These are phyloP conservation scores for Arthromyces matolae DNA, from an alignment of 768 basidiomycete species.

Conservation along the genomic window DNA sequence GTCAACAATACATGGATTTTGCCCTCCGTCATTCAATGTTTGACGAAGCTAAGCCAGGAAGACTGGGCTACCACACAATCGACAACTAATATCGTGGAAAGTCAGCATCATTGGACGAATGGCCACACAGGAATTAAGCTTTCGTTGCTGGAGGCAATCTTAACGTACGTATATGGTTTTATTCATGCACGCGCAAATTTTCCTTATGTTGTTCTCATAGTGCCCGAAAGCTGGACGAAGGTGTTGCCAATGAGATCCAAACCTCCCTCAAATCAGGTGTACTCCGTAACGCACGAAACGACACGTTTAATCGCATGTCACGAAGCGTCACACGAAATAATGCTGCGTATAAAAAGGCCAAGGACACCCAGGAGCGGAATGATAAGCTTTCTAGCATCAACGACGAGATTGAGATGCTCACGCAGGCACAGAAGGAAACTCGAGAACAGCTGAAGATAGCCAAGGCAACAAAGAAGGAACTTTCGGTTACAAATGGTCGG, in stretches of 20 bases:
- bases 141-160: conserved; percentile 1
- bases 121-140: conserved; percentile 2
- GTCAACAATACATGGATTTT: neutral
- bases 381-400: neutral
- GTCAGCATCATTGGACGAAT: conserved; percentile 5
- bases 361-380: neutral
- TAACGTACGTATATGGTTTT: neutral
- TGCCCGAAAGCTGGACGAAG: neutral
- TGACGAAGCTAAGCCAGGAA: neutral
- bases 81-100: neutral
- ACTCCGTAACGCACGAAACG: neutral
- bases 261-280: neutral
- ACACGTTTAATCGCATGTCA: conserved; percentile 1
- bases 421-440: neutral
- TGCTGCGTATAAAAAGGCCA: neutral
- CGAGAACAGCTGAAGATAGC: too few species aligned
- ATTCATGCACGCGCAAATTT: neutral
- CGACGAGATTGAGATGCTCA: neutral
- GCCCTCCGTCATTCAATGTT: neutral
- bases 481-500: neutral
- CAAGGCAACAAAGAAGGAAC: neutral
- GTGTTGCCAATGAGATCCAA: neutral
- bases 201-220: neutral
- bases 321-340: neutral
- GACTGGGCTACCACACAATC: conserved; percentile 2